Conservation (phyloP, 805 yeast species). For the Schizosaccharomyces osmophilus region DNA sequence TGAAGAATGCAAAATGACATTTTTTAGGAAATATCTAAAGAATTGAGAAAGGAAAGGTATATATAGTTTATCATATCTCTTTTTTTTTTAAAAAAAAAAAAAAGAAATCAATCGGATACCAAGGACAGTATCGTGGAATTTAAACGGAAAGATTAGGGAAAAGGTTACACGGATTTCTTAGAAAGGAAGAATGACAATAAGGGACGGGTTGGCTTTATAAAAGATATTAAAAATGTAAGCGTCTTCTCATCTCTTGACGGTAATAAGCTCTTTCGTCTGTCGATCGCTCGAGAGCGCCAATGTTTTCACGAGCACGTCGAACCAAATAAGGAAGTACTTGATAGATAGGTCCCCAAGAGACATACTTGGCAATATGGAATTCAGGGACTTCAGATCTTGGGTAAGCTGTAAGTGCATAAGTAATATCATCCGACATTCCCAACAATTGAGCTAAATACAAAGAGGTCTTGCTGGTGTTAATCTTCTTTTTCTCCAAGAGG, state of each 20-base stretch:
- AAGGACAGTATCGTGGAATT: too few relatives aligned
- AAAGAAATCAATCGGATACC: too few relatives aligned
- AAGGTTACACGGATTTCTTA: too few relatives aligned
- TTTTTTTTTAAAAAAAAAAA: too few relatives aligned
- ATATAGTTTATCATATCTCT: too few relatives aligned
- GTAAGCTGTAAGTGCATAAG: neutral
- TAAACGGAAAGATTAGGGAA: too few relatives aligned
- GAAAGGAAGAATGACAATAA: too few relatives aligned
- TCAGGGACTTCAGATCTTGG: neutral
- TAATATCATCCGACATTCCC: constrained; percentile 2
- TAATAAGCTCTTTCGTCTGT: neutral
- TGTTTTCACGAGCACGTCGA: constrained; percentile 1
- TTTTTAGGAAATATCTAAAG: too few relatives aligned
- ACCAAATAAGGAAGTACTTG: constrained; percentile 1
- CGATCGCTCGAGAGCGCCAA: neutral
- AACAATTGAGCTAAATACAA: neutral
- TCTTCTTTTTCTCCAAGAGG: neutral
- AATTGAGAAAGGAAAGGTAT: too few relatives aligned
- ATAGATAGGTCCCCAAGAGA: neutral
- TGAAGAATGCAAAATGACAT: too few relatives aligned
- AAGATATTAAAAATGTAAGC: neutral
- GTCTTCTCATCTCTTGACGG: neutral
- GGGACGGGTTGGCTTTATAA: neutral
- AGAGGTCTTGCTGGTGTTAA: neutral
- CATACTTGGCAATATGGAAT: neutral